Evolutionary conservation across 2,329 filamentous ascomycete species (phyloP), one percentile per base, ranked within the genome.

Genomic region (Plenodomus biglobosus): DNA sequence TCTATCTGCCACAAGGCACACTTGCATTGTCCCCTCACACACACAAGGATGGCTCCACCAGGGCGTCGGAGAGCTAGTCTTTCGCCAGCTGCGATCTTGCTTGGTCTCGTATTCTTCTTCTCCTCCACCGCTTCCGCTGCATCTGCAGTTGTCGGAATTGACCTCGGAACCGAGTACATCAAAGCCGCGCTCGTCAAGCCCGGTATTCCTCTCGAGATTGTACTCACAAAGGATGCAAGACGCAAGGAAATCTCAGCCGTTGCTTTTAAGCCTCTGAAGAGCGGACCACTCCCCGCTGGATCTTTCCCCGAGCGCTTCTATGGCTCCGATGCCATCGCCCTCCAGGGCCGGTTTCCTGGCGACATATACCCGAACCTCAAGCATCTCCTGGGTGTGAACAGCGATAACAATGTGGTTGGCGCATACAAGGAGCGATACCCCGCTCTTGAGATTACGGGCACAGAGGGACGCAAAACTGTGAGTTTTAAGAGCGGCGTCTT

Each of bases 281-380:
- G 81, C 64, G 82, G 81, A 45, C 78, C 83, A 50, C 85, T 83
- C 44, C 73, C 72, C 53, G 75, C 78, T 16, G 68, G 65, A 47
- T 68, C 71, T 20, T 96, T 87, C 71, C 94, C 94, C 34, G 94
- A 99, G 75, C 82, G 94, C 64, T 82, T 87, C 49, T 99, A 97
- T 69, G 94, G 94, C 69, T 88, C 88, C 57, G 92, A 97, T 76
- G 92, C 94, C 53, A 80, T 95, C 65, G 89, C 92, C 52, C 80
- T 99, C 46, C 83, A 90, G 44, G 86, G 90, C 49, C 83, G 94
- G 60, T 96, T 95, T 72, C 92, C 94, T 27, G 85, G 87, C 73
- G 92, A 99, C 70, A 90, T 96, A 61, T 99, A 95, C 76, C 87
- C 89, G 45, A 97, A 97, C 72, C 76, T 99, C 62, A 99, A 97